phyloP scores from a whole-genome alignment of 306 rosid genomes.

The Castanea sativa region DNA sequence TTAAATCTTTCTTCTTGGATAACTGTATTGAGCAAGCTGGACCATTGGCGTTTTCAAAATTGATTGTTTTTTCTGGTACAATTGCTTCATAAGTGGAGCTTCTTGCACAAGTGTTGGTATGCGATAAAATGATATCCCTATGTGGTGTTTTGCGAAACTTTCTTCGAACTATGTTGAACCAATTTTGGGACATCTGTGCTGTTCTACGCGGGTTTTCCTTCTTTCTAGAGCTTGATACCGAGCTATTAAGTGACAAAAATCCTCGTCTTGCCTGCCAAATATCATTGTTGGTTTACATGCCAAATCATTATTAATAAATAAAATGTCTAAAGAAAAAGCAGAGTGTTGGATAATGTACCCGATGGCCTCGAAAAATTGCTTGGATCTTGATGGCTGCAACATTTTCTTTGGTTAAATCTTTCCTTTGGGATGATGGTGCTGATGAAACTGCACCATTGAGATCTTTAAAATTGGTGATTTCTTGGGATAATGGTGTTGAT shows the following conservation, averaged over 20 bases:
- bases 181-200: constrained; percentile 44
- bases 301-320: not conserved
- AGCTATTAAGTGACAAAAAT: not conserved
- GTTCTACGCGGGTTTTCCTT: not conserved
- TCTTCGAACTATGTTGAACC: constrained; percentile 41
- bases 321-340: not conserved
- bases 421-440: not conserved
- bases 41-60: not conserved
- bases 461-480: constrained; percentile 1
- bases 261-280: not conserved
- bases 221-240: not conserved
- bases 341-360: not conserved
- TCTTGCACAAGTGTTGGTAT: constrained; percentile 24
- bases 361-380: not conserved
- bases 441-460: not conserved
- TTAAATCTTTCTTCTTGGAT: not conserved
- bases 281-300: not conserved
- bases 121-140: constrained; percentile 35
- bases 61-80: not conserved
- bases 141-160: constrained; percentile 38
- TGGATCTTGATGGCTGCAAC: not conserved
- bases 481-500: not conserved
- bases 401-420: constrained; percentile 31
- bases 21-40: constrained; percentile 8
- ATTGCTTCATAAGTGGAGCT: constrained; percentile 23